A percentile compares a stretch with the other conserved stretches of the same genome.
Evolutionary conservation across 805 yeast genomes (phyloP).

Genomic region (Nakazawaea ishiwadae): DNA sequence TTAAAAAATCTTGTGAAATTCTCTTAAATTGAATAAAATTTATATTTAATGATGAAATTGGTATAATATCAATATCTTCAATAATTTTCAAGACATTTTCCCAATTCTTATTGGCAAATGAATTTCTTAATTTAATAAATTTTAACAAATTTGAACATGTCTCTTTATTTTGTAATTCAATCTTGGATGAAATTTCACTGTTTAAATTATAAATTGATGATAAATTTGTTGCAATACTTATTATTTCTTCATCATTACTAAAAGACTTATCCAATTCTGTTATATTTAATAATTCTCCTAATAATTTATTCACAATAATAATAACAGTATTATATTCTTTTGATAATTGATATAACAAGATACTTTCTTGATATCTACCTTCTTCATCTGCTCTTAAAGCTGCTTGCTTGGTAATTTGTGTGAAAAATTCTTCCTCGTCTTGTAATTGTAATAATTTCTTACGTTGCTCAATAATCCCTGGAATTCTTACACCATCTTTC

Average conservation of each 20-base stretch:
- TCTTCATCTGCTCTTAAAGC: conserved; percentile 88
- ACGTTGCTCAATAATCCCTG: conserved; percentile 82
- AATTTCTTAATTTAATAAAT: conserved; percentile 62
- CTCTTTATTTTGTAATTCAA: conserved; percentile 51
- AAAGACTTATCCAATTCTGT: conserved; percentile 64
- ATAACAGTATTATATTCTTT: conserved; percentile 85
- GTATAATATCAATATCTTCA: conserved; percentile 60
- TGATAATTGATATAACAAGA: conserved; percentile 79
- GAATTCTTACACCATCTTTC: conserved; percentile 70
- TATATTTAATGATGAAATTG: conserved; percentile 41
- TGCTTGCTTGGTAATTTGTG: conserved; percentile 74
- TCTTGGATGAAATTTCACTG: conserved; percentile 51
- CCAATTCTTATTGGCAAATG: conserved; percentile 54
- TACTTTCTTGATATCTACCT: conserved; percentile 82
- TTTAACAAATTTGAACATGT: conserved; percentile 62
- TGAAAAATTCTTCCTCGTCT: conserved; percentile 56
- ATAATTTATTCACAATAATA: conserved; percentile 61
- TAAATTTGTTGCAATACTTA: conserved; percentile 40
- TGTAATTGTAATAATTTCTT: conserved; percentile 57
- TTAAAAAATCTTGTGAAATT: conserved; percentile 63
- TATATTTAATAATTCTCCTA: conserved; percentile 73
- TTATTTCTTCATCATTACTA: conserved; percentile 41
- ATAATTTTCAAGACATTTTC: conserved; percentile 51
- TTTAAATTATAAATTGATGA: conserved; percentile 48
- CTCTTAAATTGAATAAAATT: conserved; percentile 56